A percentile compares a stretch with the other conserved stretches of the same genome.
Conservation (phyloP, 2,329 filamentous ascomycete genomes). For the Penicillium brevicompactum region DNA sequence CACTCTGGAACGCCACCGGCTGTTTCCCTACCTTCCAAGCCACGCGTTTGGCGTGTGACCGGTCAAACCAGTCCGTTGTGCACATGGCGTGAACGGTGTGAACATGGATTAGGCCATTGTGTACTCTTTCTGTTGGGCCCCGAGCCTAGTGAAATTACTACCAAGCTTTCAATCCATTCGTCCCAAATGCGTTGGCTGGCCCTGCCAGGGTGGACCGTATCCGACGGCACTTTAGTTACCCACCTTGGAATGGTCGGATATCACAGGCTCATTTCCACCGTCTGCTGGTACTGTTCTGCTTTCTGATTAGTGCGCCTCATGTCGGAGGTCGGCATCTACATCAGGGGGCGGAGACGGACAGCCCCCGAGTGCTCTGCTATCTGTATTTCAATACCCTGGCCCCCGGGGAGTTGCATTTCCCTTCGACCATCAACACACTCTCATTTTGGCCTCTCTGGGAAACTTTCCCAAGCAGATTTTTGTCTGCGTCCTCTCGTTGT, state of each 20-base stretch:
- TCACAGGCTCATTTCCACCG: constrained; percentile 8
- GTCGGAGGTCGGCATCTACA: constrained; percentile 7
- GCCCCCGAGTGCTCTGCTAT: not conserved
- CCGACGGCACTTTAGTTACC: not conserved
- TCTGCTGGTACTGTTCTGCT: constrained; percentile 1
- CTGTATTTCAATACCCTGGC: constrained; percentile 9
- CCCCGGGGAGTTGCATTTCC: constrained; percentile 8
- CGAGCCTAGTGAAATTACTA: not conserved
- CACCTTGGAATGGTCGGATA: not conserved
- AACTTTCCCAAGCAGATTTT: constrained; percentile 35
- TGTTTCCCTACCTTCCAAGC: not conserved
- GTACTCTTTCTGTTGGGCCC: not conserved
- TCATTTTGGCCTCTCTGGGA: constrained; percentile 18
- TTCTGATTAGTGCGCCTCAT: constrained; percentile 7
- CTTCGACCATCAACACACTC: constrained; percentile 11
- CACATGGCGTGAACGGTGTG: not conserved
- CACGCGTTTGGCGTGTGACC: not conserved
- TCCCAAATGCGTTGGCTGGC: not conserved
- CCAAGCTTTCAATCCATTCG: not conserved
- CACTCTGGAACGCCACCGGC: constrained; percentile 2
- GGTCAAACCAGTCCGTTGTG: not conserved
- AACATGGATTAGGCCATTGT: not conserved
- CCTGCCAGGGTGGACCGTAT: not conserved
- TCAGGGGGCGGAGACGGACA: constrained; percentile 3
- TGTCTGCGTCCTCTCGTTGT: constrained; percentile 61